Conservation (phyloP, 2,329 filamentous ascomycete genomes). For the Sporothrix protearum region DNA sequence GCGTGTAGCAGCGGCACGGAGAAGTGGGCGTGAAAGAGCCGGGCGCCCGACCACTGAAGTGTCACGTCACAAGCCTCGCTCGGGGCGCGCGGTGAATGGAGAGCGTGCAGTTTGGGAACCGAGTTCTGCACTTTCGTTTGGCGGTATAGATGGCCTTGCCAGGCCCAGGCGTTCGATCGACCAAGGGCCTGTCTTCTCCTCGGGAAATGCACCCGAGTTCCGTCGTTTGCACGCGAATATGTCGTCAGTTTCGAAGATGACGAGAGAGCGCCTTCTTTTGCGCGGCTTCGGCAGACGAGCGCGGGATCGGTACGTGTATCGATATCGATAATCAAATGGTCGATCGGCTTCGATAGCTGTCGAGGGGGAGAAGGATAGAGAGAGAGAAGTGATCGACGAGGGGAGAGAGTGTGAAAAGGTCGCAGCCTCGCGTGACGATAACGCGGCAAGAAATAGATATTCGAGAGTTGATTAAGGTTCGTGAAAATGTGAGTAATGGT, state of each 20-base stretch:
- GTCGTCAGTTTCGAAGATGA: neutral
- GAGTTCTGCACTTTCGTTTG: neutral
- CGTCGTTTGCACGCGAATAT: neutral
- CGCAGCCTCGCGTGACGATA: conserved; percentile 15
- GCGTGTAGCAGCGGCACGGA: neutral
- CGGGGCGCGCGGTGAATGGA: neutral
- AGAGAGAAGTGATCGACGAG: neutral
- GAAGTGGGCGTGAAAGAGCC: neutral
- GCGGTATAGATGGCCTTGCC: neutral
- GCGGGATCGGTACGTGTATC: neutral
- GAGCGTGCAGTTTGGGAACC: neutral
- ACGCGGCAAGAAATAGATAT: neutral
- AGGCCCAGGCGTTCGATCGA: conserved; percentile 1
- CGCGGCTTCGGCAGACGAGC: neutral
- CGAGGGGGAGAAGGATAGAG: neutral
- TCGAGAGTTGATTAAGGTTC: no score
- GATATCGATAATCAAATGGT: neutral
- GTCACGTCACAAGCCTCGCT: neutral
- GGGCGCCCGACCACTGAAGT: conserved; percentile 1
- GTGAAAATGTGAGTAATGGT: neutral
- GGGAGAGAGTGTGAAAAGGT: no score
- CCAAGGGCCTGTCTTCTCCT: neutral
- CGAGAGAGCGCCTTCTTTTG: neutral
- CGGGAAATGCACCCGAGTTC: neutral
- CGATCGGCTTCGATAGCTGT: neutral